Evolutionary conservation across 2,329 filamentous ascomycete genomes (phyloP), one percentile per base, ranked within the genome.

Genomic region (Penicillium oxalicum): DNA sequence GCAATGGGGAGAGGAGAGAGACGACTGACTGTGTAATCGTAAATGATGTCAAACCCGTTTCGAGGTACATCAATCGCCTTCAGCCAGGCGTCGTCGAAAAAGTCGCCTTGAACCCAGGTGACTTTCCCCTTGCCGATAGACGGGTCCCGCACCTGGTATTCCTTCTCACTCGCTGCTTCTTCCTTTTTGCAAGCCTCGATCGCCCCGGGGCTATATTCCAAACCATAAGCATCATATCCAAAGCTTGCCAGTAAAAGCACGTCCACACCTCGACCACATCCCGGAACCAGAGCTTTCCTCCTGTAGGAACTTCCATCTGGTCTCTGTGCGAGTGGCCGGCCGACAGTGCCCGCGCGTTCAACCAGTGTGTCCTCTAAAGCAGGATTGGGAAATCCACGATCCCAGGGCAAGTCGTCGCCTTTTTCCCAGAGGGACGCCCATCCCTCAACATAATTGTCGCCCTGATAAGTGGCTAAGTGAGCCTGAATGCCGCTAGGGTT

Each of bases 231-330:
- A 68, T 94, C 85, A 64, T 87, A 93, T 1, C 89, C 89, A 61
- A 84, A 81, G 8, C 81, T 80, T 43, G 83, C 80, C 39, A 95
- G 77, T 34, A 95, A 74, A 8, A 88, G 74, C 1, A 89, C 86
- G 70, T 95, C 90, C 62, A 93, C 86, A 4, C 89, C 90, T 40
- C 80, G 79, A 0, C 89, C 90, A 67, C 89, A 95, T 4, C 88
- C 89, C 0, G 89, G 87, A 0, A 95, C 85, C 7, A 94, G 73
- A 1, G 84, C 88, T 48, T 73, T 74, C 58, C 78, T 79, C 47
- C 70, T 61, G 35, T 57, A 58, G 29, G 49, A 57, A 25, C 58
- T 38, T 8, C 54, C 55, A 38, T 61, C 50, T 11, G 46, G 53
- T 45, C 59, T 50, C 9, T 49, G 44, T 4, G 64, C 41, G 51